Evolutionary conservation across 306 rosid species (phyloP), one percentile per base, ranked within the genome.

Genomic region (Parietaria judaica): DNA sequence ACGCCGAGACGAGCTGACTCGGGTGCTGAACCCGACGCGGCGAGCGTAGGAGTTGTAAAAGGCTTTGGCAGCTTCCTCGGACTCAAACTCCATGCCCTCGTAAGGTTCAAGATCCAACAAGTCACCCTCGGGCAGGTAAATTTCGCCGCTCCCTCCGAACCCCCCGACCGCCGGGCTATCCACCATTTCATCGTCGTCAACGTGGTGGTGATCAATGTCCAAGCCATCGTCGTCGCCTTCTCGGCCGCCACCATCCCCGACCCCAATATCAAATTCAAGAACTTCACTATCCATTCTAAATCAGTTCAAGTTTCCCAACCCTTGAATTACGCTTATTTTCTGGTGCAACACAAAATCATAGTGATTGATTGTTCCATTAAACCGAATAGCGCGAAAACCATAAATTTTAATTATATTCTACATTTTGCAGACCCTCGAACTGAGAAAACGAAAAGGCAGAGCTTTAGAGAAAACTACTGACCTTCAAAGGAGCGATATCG

Each of bases 1-100:
- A 34, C 98, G 86, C 12, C 98, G 90, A 3, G 98, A 92, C 37
- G 98, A 92, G 73, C 98, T 92, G 53, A 92, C 98, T 14, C 98
- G 96, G 11, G 98, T 92, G 72, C 98, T 92, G 62, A 92, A 92
- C 63, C 98, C 98, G 57, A 92, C 95, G 48, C 98, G 95, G 38
- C 98, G 96, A 11, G 98, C 98, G 63, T 92, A 92, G 1, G 98
- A 92, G 70, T 92, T 92, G 66, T 92, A 92, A 75, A 92, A 92
- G 41, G 90, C 98, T 78, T 92, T 92, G 70, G 98, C 95, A 69
- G 98, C 98, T 80, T 92, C 98, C 74, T 92, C 98, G 3, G 98
- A 92, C 80, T 92, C 98, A 52, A 92, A 92, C 70, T 88, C 98
- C 95, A 92, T 92, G 15, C 98, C 88, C 55, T 92, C 98, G 54